These are phyloP conservation scores for Alternaria incomplexa DNA, from an alignment of 2,329 filamentous ascomycete genomes.

Conservation along the genomic window DNA sequence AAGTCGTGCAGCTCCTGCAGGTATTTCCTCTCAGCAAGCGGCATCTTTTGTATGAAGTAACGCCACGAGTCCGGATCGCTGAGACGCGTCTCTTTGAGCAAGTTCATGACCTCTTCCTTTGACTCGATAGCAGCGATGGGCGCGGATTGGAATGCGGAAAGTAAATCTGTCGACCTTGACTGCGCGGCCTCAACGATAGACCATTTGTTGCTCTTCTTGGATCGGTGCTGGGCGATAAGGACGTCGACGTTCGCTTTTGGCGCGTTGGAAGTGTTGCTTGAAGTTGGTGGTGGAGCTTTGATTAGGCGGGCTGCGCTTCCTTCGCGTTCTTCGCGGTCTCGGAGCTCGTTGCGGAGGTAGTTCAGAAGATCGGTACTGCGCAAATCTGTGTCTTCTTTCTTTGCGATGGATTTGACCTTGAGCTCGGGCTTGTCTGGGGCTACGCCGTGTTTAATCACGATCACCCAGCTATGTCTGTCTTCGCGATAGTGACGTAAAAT, in stretches of 20 bases:
- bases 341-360: conserved; percentile 82
- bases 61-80: conserved; percentile 86
- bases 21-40: conserved; percentile 80
- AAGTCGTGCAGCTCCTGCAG: conserved; percentile 81
- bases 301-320: conserved; percentile 48
- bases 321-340: conserved; percentile 74
- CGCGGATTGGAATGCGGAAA: conserved; percentile 74
- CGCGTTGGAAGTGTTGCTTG: conserved; percentile 14
- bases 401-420: conserved; percentile 79
- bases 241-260: conserved; percentile 75
- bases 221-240: conserved; percentile 79
- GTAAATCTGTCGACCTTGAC: conserved; percentile 63
- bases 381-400: conserved; percentile 79
- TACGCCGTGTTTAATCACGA: conserved; percentile 82
- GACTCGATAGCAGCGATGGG: conserved; percentile 89
- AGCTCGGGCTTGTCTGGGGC: conserved; percentile 61
- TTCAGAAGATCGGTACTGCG: conserved; percentile 73
- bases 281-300: conserved; percentile 30
- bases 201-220: conserved; percentile 89
- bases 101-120: conserved; percentile 79
- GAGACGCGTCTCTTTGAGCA: conserved; percentile 75
- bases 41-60: conserved; percentile 76
- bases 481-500: conserved; percentile 77
- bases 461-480: conserved; percentile 82
- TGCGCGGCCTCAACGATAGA: conserved; percentile 82